A percentile compares a stretch with the other conserved stretches of the same genome.
Conservation (phyloP, 148 eudicot genomes). For the Fagopyrum esculentum region DNA sequence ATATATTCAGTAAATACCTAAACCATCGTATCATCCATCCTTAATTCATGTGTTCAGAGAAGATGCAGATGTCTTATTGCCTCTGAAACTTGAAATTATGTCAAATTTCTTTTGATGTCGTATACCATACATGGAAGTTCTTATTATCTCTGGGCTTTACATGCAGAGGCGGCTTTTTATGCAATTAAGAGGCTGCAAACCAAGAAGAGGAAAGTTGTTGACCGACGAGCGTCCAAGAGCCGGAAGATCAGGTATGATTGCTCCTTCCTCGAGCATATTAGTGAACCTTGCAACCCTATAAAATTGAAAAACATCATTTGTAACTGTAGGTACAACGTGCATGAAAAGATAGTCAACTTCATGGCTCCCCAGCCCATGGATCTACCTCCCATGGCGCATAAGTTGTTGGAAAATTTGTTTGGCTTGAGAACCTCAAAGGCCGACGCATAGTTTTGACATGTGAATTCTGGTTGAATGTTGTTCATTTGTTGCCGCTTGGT, state of each 20-base stretch:
- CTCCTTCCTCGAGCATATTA: background rate
- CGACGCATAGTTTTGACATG: background rate
- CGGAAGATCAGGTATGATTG: constrained; percentile 69
- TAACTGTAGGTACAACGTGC: constrained; percentile 60
- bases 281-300: background rate
- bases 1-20: background rate
- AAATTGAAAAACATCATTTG: background rate
- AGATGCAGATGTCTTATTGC: too few species aligned
- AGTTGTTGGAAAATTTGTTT: constrained; percentile 63
- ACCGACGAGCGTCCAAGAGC: constrained; percentile 90
- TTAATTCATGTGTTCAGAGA: too few species aligned
- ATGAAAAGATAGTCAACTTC: constrained; percentile 80
- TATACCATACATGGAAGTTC: background rate
- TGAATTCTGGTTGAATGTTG: too few species aligned
- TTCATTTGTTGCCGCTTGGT: too few species aligned
- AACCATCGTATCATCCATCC: too few species aligned
- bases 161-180: constrained; percentile 66
- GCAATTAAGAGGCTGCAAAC: constrained; percentile 67
- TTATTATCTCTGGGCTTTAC: background rate
- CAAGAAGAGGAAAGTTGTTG: constrained; percentile 78
- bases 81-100: too few species aligned
- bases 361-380: constrained; percentile 82
- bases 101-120: background rate
- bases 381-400: constrained; percentile 57
- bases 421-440: constrained; percentile 34